Percentiles rank a stretch among this genome's conserved stretches.
phyloP scores from a whole-genome alignment of 768 basidiomycete genomes.

The Russula sp. region DNA sequence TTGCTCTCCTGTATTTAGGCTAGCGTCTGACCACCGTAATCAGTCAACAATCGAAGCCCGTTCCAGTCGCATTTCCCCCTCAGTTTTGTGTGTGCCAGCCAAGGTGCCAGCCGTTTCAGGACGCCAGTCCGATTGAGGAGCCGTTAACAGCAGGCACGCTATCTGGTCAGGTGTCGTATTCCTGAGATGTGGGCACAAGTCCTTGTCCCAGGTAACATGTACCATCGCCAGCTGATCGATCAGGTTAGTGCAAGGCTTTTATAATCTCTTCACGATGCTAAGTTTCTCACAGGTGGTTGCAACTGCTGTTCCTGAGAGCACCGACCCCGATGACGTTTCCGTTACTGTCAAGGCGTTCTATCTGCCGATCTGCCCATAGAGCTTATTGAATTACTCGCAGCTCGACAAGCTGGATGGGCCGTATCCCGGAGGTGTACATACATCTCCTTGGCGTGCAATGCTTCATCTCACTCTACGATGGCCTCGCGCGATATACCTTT shows the following conservation, averaged over 20 bases:
- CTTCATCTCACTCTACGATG: too few species aligned
- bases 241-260: conserved; percentile 48
- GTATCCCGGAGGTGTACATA: too few species aligned
- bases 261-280: not conserved
- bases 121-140: too few species aligned
- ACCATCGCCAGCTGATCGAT: conserved; percentile 92
- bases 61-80: too few species aligned
- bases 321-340: conserved; percentile 98
- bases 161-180: conserved; percentile 93
- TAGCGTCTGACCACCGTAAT: too few species aligned
- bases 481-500: too few species aligned
- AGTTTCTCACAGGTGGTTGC: conserved; percentile 66
- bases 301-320: conserved; percentile 93
- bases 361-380: conserved; percentile 95
- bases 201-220: conserved; percentile 80
- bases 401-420: too few species aligned
- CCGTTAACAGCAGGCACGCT: conserved; percentile 98
- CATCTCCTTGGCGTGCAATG: too few species aligned
- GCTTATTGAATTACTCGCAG: conserved; percentile 92
- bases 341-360: conserved; percentile 98
- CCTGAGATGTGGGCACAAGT: conserved; percentile 97
- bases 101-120: too few species aligned
- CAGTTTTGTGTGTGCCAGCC: too few species aligned
- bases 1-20: too few species aligned
- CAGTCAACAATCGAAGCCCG: too few species aligned